phyloP scores from a whole-genome alignment of 2,329 filamentous ascomycete genomes.

The Hypoxylon sp. region DNA sequence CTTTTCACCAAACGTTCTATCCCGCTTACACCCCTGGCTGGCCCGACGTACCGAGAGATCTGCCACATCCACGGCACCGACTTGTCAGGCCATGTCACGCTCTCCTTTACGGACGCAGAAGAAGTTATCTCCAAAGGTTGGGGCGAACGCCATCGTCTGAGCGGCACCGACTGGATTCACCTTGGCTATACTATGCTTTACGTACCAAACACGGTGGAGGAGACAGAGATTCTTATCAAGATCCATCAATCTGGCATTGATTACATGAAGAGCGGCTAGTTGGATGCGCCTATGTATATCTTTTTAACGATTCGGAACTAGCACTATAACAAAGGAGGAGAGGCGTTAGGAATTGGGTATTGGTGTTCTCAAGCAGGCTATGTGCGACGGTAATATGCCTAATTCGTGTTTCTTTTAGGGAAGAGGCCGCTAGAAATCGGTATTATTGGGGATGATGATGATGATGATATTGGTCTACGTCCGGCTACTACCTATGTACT shows the following conservation, averaged over 20 bases:
- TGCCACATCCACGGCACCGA: slow-evolving; percentile 31
- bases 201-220: slow-evolving; percentile 30
- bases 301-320: too few species aligned
- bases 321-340: too few species aligned
- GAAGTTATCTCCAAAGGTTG: slow-evolving; percentile 33
- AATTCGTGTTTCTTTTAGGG: too few species aligned
- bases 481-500: too few species aligned
- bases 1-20: slow-evolving; percentile 22
- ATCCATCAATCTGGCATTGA: slow-evolving; percentile 29
- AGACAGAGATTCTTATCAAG: slow-evolving; percentile 9
- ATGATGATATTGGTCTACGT: too few species aligned
- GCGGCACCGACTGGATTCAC: slow-evolving; percentile 31
- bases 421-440: too few species aligned
- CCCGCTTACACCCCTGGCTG: slow-evolving; percentile 23
- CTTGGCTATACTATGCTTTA: slow-evolving; percentile 31
- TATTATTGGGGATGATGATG: too few species aligned
- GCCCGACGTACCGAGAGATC: slow-evolving; percentile 21
- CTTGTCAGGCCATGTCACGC: slow-evolving; percentile 28
- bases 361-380: neutral
- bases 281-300: too few species aligned
- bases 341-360: too few species aligned
- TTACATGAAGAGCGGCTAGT: slow-evolving; percentile 31
- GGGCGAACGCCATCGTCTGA: slow-evolving; percentile 33
- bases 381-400: too few species aligned
- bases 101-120: slow-evolving; percentile 31